phyloP scores from a whole-genome alignment of 2,329 filamentous ascomycete genomes.

The Trichoderma cornu-damae region DNA sequence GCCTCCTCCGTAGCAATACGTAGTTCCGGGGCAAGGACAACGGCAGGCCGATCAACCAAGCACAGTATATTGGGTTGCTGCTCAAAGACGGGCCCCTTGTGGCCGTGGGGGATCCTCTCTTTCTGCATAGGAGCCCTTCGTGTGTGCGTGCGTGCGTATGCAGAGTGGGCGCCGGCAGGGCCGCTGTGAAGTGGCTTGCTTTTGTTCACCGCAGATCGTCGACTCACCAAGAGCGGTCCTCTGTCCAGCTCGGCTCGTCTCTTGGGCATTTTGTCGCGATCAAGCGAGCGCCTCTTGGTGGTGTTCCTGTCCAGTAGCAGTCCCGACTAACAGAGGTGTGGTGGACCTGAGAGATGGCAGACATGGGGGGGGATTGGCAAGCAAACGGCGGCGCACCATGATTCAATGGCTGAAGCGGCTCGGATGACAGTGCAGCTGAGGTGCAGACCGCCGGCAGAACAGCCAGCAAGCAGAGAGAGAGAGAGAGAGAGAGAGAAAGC shows the following conservation, averaged over 20 bases:
- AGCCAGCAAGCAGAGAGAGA: slow-evolving; percentile 8
- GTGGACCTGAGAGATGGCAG: slow-evolving; percentile 13
- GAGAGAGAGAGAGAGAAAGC: too few species aligned
- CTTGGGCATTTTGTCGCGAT: background rate
- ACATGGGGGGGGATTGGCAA: slow-evolving; percentile 6
- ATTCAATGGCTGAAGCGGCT: slow-evolving; percentile 18
- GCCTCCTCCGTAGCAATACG: background rate
- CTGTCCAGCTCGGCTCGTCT: background rate
- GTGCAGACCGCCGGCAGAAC: slow-evolving; percentile 17
- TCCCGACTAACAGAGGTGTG: slow-evolving; percentile 15
- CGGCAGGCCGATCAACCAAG: background rate
- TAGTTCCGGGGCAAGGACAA: background rate
- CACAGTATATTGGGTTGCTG: background rate
- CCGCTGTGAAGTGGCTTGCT: background rate
- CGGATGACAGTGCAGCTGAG: slow-evolving; percentile 20
- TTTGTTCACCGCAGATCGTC: slow-evolving; percentile 17
- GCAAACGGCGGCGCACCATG: slow-evolving; percentile 16
- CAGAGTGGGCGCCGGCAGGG: background rate
- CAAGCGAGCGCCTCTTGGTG: background rate
- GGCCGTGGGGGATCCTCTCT: background rate
- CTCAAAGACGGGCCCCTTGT: background rate
- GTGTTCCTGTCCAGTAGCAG: slow-evolving; percentile 6
- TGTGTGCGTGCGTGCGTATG: too few species aligned
- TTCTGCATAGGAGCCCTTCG: background rate
- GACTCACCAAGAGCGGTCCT: background rate